Percentiles rank a stretch among this genome's conserved stretches.
Conservation (phyloP, 2,329 filamentous ascomycete species). For the Aspergillus ochraceus region DNA sequence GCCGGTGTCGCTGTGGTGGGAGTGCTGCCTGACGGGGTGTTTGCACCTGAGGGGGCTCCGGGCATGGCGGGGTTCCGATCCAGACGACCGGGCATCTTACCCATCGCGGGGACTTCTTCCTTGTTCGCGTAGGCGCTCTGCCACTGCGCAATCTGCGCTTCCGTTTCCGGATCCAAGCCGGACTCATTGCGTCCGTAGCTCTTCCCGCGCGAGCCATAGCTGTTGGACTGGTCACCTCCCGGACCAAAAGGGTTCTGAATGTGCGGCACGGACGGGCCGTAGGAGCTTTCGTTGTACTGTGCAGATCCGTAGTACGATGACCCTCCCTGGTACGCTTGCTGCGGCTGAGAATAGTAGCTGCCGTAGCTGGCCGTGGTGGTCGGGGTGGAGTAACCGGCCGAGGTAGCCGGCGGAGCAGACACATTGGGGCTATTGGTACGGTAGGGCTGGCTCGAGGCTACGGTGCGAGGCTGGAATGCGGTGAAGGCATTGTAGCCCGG, state of each 20-base stretch:
- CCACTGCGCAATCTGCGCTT: slow-evolving; percentile 92
- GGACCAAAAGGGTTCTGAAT: slow-evolving; percentile 82
- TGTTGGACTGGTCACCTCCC: slow-evolving; percentile 38
- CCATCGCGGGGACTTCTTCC: slow-evolving; percentile 48
- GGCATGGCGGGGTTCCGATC: slow-evolving; percentile 38
- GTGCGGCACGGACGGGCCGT: slow-evolving; percentile 60
- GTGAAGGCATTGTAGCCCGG: slow-evolving; percentile 49
- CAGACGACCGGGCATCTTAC: slow-evolving; percentile 42
- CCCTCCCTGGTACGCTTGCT: slow-evolving; percentile 32
- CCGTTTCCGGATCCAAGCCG: slow-evolving; percentile 71
- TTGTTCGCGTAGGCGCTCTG: slow-evolving; percentile 80
- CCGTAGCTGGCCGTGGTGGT: slow-evolving; percentile 42
- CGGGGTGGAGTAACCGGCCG: slow-evolving; percentile 37
- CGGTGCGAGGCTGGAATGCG: slow-evolving; percentile 61
- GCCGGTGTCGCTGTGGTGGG: slow-evolving; percentile 42
- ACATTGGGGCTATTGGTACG: slow-evolving; percentile 39
- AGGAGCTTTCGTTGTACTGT: slow-evolving; percentile 48
- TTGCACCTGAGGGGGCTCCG: slow-evolving; percentile 45
- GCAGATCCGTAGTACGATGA: slow-evolving; percentile 50
- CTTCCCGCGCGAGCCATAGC: slow-evolving; percentile 25
- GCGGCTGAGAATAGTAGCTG: slow-evolving; percentile 43
- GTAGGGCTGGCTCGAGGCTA: slow-evolving; percentile 48
- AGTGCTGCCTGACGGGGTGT: slow-evolving; percentile 29
- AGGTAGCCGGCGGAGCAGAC: slow-evolving; percentile 36
- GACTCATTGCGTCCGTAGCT: slow-evolving; percentile 38